phyloP scores from a whole-genome alignment of 2,329 filamentous ascomycete genomes.

The Cladosporium cucumerinum region DNA sequence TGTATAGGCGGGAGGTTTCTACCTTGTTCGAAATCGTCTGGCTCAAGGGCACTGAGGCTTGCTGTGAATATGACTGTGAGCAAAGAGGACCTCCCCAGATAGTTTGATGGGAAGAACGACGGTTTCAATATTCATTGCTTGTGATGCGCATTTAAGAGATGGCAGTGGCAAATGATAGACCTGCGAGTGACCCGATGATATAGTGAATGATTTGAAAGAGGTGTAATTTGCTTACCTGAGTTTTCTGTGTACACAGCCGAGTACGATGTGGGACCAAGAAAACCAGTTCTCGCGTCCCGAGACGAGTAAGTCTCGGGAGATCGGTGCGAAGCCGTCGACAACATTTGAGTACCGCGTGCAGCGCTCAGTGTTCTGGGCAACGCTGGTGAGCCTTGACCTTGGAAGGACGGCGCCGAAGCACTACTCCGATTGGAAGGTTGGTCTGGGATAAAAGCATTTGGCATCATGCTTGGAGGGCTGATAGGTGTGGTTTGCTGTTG shows the following conservation, averaged over 20 bases:
- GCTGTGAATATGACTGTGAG: background rate
- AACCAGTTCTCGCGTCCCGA: slow-evolving; percentile 32
- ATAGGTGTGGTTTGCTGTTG: background rate
- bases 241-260: slow-evolving; percentile 36
- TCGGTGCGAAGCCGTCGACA: slow-evolving; percentile 21
- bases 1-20: slow-evolving; percentile 28
- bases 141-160: background rate
- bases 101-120: background rate
- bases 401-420: background rate
- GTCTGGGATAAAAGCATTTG: slow-evolving; percentile 1
- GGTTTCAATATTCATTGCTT: background rate
- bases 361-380: slow-evolving; percentile 18
- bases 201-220: background rate
- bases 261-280: slow-evolving; percentile 34
- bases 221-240: slow-evolving; percentile 3
- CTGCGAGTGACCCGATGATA: background rate
- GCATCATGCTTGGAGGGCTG: slow-evolving; percentile 1
- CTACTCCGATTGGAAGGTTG: background rate
- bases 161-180: background rate
- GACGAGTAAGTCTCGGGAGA: slow-evolving; percentile 26
- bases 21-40: slow-evolving; percentile 25
- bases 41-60: slow-evolving; percentile 24
- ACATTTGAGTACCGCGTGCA: slow-evolving; percentile 18
- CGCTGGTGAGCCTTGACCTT: background rate
- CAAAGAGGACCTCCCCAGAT: background rate